Conservation (phyloP, 2,329 filamentous ascomycete genomes). For the Coleophoma eucalyptorum region DNA sequence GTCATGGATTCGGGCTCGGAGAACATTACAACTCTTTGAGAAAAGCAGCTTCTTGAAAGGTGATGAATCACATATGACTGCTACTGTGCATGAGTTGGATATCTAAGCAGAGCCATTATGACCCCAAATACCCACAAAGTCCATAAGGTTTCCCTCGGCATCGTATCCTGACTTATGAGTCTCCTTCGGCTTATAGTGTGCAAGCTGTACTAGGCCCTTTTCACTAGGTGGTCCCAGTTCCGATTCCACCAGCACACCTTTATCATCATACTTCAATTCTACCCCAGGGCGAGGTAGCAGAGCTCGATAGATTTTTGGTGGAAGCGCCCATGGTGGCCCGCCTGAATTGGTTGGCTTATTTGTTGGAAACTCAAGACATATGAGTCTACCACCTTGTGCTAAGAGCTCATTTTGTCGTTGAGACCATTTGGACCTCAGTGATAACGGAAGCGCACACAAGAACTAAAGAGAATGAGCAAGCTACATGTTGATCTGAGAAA, state of each 20-base stretch:
- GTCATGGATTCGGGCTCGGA: constrained; percentile 87
- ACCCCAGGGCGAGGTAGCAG: constrained; percentile 69
- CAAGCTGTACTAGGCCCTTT: constrained; percentile 36
- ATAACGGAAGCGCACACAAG: constrained; percentile 56
- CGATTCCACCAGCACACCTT: constrained; percentile 43
- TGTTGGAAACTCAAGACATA: constrained; percentile 76
- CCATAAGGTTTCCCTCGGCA: constrained; percentile 41
- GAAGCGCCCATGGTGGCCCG: constrained; percentile 72
- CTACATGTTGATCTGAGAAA: not conserved
- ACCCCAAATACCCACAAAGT: constrained; percentile 53
- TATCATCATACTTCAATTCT: constrained; percentile 56
- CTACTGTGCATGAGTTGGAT: not conserved
- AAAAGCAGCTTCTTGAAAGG: constrained; percentile 25
- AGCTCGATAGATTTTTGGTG: constrained; percentile 66
- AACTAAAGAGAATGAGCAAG: constrained; percentile 40
- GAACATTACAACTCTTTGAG: constrained; percentile 95
- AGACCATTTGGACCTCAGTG: constrained; percentile 49
- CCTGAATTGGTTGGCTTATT: constrained; percentile 60
- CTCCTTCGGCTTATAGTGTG: constrained; percentile 44
- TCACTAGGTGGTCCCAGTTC: constrained; percentile 39
- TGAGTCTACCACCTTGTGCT: constrained; percentile 42
- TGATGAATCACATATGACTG: not conserved
- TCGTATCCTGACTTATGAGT: constrained; percentile 45
- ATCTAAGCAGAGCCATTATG: constrained; percentile 13
- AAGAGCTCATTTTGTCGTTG: constrained; percentile 47